phyloP scores from a whole-genome alignment of 768 basidiomycete genomes.

The Lactarius tabidus region DNA sequence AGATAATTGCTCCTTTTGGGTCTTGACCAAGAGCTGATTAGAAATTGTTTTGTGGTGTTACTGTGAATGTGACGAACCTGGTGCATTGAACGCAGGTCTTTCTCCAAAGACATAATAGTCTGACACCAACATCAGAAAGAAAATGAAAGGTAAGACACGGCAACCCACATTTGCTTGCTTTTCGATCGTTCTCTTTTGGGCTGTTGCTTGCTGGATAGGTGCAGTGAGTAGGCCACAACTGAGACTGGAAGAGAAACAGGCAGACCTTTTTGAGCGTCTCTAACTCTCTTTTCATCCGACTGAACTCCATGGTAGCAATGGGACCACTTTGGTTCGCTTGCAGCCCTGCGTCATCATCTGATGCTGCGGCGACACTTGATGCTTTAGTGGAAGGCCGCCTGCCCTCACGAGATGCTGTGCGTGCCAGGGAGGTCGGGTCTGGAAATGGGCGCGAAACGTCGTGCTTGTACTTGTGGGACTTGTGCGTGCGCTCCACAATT shows the following conservation, averaged over 20 bases:
- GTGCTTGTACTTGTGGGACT: slow-evolving; percentile 10
- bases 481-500: slow-evolving; percentile 13
- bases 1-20: slow-evolving; percentile 43
- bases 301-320: slow-evolving; percentile 45
- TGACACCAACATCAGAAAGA: slow-evolving; percentile 25
- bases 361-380: background rate
- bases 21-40: slow-evolving; percentile 31
- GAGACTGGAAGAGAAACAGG: background rate
- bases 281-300: slow-evolving; percentile 54
- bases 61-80: slow-evolving; percentile 33
- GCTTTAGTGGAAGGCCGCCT: slow-evolving; percentile 3
- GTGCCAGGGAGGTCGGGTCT: slow-evolving; percentile 1
- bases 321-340: slow-evolving; percentile 33
- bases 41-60: background rate
- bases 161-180: slow-evolving; percentile 50
- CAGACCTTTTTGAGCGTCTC: slow-evolving; percentile 48
- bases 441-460: slow-evolving; percentile 19
- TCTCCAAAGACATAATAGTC: slow-evolving; percentile 52
- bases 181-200: slow-evolving; percentile 48
- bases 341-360: slow-evolving; percentile 18
- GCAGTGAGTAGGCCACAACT: slow-evolving; percentile 13
- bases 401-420: slow-evolving; percentile 12
- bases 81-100: slow-evolving; percentile 38
- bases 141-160: background rate
- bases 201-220: slow-evolving; percentile 35